phyloP scores from a whole-genome alignment of 2,329 filamentous ascomycete genomes.

The Tolypocladium tropicale region DNA sequence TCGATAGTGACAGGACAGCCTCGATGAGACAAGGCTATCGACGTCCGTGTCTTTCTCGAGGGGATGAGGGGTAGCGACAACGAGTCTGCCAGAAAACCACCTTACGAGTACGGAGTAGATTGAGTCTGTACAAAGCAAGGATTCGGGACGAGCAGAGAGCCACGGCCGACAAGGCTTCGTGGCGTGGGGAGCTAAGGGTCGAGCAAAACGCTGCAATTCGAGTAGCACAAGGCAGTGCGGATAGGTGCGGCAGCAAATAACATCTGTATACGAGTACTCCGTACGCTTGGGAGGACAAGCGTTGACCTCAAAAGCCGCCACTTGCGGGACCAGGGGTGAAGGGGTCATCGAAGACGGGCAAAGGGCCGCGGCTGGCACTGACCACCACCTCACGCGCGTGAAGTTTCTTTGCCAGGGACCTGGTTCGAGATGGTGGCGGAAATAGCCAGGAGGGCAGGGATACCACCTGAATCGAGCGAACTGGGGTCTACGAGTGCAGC shows the following conservation, averaged over 20 bases:
- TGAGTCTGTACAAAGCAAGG: too few species aligned
- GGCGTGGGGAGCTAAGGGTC: not conserved
- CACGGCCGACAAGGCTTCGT: not conserved
- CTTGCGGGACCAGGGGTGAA: not conserved
- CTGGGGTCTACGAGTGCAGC: too few species aligned
- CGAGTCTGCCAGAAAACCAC: too few species aligned
- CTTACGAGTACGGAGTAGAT: too few species aligned
- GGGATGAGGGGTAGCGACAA: not conserved
- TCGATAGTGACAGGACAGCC: not conserved
- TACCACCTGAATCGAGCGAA: not conserved
- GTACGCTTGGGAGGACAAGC: not conserved
- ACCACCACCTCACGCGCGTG: not conserved
- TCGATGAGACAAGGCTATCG: not conserved
- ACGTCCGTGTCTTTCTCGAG: not conserved
- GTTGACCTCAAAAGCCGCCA: not conserved
- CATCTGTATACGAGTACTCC: too few species aligned
- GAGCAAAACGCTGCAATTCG: not conserved
- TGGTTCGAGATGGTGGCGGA: not conserved
- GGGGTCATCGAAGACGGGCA: not conserved
- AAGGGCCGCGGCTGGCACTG: not conserved
- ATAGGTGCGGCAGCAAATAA: not conserved
- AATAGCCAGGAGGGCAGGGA: not conserved
- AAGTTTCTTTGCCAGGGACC: not conserved
- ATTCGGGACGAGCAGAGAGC: not conserved
- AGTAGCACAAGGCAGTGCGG: too few species aligned